Percentiles rank a stretch among this genome's conserved stretches.
phyloP scores from a whole-genome alignment of 2,329 filamentous ascomycete species.

The Pyrenochaeta sp. region DNA sequence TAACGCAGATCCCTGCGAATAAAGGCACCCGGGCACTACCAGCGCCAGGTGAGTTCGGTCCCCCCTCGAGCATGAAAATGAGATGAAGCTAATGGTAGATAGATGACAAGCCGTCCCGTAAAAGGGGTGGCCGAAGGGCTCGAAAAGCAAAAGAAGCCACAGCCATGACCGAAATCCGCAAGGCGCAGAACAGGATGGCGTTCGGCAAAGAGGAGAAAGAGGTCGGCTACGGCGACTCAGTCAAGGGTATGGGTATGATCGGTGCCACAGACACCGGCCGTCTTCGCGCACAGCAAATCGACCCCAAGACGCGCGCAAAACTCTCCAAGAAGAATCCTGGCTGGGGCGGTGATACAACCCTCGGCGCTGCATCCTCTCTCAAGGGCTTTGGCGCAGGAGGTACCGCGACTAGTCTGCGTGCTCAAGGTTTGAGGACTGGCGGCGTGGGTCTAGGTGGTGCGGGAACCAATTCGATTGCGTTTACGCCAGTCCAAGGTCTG shows the following conservation, averaged over 20 bases:
- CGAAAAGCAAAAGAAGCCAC: slow-evolving; percentile 96
- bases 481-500: slow-evolving; percentile 92
- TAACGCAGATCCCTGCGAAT: slow-evolving; percentile 90
- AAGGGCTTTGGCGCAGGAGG: slow-evolving; percentile 76
- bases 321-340: slow-evolving; percentile 95
- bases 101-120: slow-evolving; percentile 92
- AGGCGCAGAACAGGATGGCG: slow-evolving; percentile 94
- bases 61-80: too few relatives aligned
- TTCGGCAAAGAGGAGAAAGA: slow-evolving; percentile 97
- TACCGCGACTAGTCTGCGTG: slow-evolving; percentile 74
- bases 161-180: slow-evolving; percentile 95
- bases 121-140: slow-evolving; percentile 88
- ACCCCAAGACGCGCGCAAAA: slow-evolving; percentile 91
- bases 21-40: slow-evolving; percentile 63
- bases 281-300: slow-evolving; percentile 86
- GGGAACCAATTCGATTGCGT: slow-evolving; percentile 87
- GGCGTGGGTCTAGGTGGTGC: slow-evolving; percentile 75
- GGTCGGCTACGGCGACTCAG: slow-evolving; percentile 88
- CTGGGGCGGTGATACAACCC: slow-evolving; percentile 78
- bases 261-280: slow-evolving; percentile 87
- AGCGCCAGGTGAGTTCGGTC: too few relatives aligned
- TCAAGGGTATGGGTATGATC: slow-evolving; percentile 93
- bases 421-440: slow-evolving; percentile 79
- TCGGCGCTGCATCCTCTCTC: slow-evolving; percentile 69
- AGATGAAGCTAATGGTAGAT: too few relatives aligned